Conservation (phyloP, 768 basidiomycete genomes). For the Lepiota subincarnata region DNA sequence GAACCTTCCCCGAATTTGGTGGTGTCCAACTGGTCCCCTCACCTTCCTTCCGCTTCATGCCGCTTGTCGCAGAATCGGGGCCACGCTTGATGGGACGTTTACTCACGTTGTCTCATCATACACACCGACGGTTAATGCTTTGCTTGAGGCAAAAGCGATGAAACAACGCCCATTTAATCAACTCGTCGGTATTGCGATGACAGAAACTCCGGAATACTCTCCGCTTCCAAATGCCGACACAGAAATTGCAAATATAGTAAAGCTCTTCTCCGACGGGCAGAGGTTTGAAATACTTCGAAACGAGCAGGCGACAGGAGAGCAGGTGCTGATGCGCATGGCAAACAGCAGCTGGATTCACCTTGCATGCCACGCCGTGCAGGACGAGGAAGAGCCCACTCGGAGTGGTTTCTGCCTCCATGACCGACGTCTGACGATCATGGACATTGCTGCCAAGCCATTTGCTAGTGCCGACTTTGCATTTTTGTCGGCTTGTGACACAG, state of each 20-base stretch:
- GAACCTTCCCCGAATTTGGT: slow-evolving; percentile 5
- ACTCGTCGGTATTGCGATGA: too few species aligned
- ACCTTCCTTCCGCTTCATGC: slow-evolving; percentile 9
- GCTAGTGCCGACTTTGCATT: too few species aligned
- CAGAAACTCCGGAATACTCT: too few species aligned
- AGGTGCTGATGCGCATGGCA: too few species aligned
- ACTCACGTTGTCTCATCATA: slow-evolving; percentile 3
- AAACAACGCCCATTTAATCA: too few species aligned
- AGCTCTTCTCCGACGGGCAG: too few species aligned
- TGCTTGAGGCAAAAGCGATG: not conserved
- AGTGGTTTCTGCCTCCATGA: slow-evolving; percentile 19
- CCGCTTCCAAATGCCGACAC: too few species aligned
- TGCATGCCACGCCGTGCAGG: not conserved
- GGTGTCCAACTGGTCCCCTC: slow-evolving; percentile 11
- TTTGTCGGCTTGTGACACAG: too few species aligned
- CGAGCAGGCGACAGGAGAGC: too few species aligned
- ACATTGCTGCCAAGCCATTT: not conserved
- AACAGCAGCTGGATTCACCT: not conserved
- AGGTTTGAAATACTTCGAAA: too few species aligned
- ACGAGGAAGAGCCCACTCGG: slow-evolving; percentile 9
- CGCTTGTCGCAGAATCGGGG: not conserved
- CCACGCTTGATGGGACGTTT: not conserved
- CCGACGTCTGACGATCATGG: slow-evolving; percentile 13
- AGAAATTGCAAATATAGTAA: too few species aligned
- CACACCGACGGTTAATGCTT: slow-evolving; percentile 2